Conservation (phyloP, 768 basidiomycete genomes). For the Pholiota microspora region DNA sequence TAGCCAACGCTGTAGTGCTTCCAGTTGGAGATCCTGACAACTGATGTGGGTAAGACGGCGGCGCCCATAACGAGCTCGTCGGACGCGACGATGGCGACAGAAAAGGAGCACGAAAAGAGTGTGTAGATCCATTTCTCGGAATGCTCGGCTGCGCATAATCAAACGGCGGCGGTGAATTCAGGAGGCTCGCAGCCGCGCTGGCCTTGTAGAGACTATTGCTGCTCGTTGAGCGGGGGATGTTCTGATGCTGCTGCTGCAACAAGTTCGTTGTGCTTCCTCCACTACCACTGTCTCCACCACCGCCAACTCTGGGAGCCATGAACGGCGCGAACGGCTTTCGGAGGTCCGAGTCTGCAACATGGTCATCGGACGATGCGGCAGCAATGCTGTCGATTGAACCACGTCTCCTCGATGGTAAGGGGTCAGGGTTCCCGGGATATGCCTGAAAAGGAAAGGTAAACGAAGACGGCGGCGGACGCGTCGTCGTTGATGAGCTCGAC, state of each 20-base stretch:
- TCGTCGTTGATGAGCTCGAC: slow-evolving; percentile 1
- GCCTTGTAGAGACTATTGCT: slow-evolving; percentile 40
- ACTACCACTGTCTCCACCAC: not conserved
- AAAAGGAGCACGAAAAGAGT: slow-evolving; percentile 66
- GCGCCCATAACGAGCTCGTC: slow-evolving; percentile 57
- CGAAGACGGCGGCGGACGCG: slow-evolving; percentile 31
- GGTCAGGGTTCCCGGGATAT: slow-evolving; percentile 67
- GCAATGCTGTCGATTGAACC: slow-evolving; percentile 18
- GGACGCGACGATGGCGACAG: slow-evolving; percentile 71
- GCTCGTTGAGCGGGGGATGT: slow-evolving; percentile 21
- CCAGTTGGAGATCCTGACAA: slow-evolving; percentile 18
- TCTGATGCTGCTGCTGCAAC: not conserved
- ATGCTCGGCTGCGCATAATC: no score
- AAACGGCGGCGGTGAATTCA: not conserved
- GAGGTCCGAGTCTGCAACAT: slow-evolving; percentile 24
- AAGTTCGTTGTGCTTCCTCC: slow-evolving; percentile 17
- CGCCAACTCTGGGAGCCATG: slow-evolving; percentile 24
- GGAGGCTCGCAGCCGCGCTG: slow-evolving; percentile 36
- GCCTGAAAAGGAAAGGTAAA: slow-evolving; percentile 55
- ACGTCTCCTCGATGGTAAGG: slow-evolving; percentile 30
- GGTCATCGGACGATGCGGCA: not conserved
- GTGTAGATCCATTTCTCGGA: slow-evolving; percentile 41
- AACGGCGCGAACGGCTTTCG: slow-evolving; percentile 49
- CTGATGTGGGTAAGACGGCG: slow-evolving; percentile 41
- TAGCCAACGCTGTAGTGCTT: slow-evolving; percentile 25